phyloP scores from a whole-genome alignment of 306 rosid genomes.

The Medicago ruthenica region DNA sequence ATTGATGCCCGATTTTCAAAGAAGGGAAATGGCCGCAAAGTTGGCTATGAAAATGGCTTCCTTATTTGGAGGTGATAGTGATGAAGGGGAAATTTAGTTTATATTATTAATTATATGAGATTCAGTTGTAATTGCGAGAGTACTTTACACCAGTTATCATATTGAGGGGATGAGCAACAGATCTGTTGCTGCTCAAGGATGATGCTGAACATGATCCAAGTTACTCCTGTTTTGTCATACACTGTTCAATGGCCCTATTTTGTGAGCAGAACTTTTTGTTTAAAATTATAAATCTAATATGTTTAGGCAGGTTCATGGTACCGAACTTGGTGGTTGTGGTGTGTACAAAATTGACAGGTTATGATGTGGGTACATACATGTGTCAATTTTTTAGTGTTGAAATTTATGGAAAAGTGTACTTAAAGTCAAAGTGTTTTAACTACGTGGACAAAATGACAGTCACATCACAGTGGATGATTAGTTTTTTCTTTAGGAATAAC shows the following conservation, averaged over 20 bases:
- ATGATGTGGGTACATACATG: constrained; percentile 10
- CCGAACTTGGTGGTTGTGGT: constrained; percentile 2
- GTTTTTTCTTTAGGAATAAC: background rate
- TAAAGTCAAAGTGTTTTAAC: constrained; percentile 15
- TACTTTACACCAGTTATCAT: background rate
- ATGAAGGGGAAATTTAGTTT: constrained; percentile 61
- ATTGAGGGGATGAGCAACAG: constrained; percentile 19
- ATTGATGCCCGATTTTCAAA: constrained; percentile 91
- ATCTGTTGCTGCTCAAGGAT: constrained; percentile 9
- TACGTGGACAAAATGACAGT: constrained; percentile 29
- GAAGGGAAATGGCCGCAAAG: constrained; percentile 90
- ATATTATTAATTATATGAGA: constrained; percentile 5
- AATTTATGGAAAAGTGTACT: constrained; percentile 8
- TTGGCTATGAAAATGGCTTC: constrained; percentile 87
- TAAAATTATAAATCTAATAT: background rate
- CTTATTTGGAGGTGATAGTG: constrained; percentile 80
- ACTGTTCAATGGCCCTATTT: constrained; percentile 17
- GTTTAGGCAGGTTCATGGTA: constrained; percentile 22
- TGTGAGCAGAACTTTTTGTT: constrained; percentile 10
- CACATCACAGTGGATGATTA: constrained; percentile 13
- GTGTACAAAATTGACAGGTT: background rate
- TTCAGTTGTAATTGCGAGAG: background rate
- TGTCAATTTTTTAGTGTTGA: constrained; percentile 24
- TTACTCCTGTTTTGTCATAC: constrained; percentile 16
- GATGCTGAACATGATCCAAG: constrained; percentile 35